Evolutionary conservation across 306 rosid species (phyloP).

Genomic region (Erythrophleum fordii): DNA sequence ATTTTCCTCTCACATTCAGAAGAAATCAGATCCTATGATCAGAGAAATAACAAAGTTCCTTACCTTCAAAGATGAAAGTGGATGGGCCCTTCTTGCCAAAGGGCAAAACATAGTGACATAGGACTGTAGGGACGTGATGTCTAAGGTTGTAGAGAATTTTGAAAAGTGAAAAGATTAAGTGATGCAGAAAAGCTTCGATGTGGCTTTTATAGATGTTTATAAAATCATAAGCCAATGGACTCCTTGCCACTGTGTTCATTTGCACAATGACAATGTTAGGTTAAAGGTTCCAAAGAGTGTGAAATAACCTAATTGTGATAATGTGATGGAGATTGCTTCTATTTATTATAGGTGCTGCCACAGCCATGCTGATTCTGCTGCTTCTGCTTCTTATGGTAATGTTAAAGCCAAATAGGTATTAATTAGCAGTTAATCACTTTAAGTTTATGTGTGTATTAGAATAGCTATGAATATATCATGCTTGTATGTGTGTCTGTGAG

Average conservation of each 20-base stretch:
- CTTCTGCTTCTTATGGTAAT: too few species aligned
- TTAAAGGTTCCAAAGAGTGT: too few species aligned
- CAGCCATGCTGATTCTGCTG: neutral
- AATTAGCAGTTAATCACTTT: too few species aligned
- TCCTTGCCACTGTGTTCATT: too few species aligned
- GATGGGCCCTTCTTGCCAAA: conserved; percentile 44
- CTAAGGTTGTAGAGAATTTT: conserved; percentile 42
- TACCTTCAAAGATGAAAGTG: conserved; percentile 41
- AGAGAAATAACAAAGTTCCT: conserved; percentile 36
- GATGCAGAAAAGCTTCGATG: neutral
- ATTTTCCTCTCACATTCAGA: conserved; percentile 17
- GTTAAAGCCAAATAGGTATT: too few species aligned
- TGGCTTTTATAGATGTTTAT: neutral
- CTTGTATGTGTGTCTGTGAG: too few species aligned
- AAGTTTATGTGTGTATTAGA: too few species aligned
- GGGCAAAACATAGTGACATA: conserved; percentile 36
- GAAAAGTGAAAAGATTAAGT: conserved; percentile 41
- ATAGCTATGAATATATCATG: too few species aligned
- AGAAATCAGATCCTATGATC: neutral
- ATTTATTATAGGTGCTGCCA: conserved; percentile 36
- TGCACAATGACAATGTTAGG: too few species aligned
- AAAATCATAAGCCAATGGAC: too few species aligned
- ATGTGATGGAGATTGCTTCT: conserved; percentile 32
- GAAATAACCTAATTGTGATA: neutral
- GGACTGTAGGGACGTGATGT: conserved; percentile 24